Percentiles rank a stretch among this genome's conserved stretches.
Evolutionary conservation across 768 basidiomycete genomes (phyloP).

Genomic region (Mycena crocata): DNA sequence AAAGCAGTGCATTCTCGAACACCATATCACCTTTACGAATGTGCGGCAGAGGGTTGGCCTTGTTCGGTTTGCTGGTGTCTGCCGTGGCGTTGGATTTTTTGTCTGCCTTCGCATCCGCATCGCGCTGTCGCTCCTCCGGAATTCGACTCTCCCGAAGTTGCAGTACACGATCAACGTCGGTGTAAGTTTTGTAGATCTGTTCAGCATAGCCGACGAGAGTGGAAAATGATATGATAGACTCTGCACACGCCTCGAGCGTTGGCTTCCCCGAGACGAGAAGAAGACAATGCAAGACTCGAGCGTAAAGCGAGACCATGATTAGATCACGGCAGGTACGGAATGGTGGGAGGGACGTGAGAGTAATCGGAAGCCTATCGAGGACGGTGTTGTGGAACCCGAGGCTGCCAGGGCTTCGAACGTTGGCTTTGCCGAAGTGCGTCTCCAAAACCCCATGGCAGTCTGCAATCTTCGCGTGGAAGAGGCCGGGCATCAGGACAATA

Average conservation of each 20-base stretch:
- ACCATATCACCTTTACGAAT: conserved; percentile 12
- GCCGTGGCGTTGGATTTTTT: no score
- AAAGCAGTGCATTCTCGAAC: conserved; percentile 28
- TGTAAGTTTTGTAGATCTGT: background rate
- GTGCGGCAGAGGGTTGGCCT: no score
- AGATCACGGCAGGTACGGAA: conserved; percentile 51
- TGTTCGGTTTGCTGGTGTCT: no score
- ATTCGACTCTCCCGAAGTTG: background rate
- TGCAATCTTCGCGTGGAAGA: conserved; percentile 53
- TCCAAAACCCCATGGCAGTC: conserved; percentile 43
- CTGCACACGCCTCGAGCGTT: conserved; percentile 34
- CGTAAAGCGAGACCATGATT: conserved; percentile 37
- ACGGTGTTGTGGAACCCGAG: conserved; percentile 49
- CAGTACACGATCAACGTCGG: background rate
- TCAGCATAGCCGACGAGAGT: background rate
- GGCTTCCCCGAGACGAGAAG: background rate
- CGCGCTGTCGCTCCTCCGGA: no score
- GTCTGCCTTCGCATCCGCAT: no score
- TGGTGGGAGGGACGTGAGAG: conserved; percentile 47
- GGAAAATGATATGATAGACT: conserved; percentile 10
- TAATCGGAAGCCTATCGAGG: conserved; percentile 49
- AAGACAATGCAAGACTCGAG: conserved; percentile 21
- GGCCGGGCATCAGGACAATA: conserved; percentile 42
- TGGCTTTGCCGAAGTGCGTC: conserved; percentile 47
- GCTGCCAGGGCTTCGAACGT: conserved; percentile 44